Conservation (phyloP, 768 basidiomycete genomes). For the Boletus reticuloceps region DNA sequence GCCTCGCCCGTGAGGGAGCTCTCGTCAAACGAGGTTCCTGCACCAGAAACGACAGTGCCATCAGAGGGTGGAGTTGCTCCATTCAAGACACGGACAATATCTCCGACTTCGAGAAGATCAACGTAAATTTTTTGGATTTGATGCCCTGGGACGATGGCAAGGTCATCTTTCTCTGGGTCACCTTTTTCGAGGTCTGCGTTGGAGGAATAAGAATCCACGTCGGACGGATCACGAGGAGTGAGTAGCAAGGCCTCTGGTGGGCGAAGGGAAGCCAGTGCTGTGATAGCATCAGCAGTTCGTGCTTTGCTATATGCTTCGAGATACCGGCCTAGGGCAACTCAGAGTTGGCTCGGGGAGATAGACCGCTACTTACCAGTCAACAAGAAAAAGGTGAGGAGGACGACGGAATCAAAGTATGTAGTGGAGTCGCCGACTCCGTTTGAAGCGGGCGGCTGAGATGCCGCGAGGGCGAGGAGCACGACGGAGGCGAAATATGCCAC, state of each 20-base stretch:
- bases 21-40: conserved; percentile 64
- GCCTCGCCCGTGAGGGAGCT: conserved; percentile 85
- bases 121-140: conserved; percentile 44
- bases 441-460: conserved; percentile 37
- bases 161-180: conserved; percentile 22
- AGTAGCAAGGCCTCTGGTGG: conserved; percentile 62
- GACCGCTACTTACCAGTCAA: conserved; percentile 49
- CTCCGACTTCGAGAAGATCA: conserved; percentile 75
- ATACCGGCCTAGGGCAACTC: conserved; percentile 46
- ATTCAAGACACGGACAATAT: conserved; percentile 66
- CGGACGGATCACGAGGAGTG: conserved; percentile 17
- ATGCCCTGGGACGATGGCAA: conserved; percentile 13
- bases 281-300: conserved; percentile 72
- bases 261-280: conserved; percentile 60
- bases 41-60: conserved; percentile 54
- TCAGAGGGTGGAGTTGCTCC: conserved; percentile 80
- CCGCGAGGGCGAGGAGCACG: conserved; percentile 60
- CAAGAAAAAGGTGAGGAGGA: conserved; percentile 80
- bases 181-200: conserved; percentile 39
- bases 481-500: conserved; percentile 79
- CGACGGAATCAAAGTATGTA: conserved; percentile 80
- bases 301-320: conserved; percentile 66
- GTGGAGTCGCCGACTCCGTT: conserved; percentile 48
- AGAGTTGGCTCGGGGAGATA: neutral
- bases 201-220: conserved; percentile 1